Percentiles rank a stretch among this genome's conserved stretches.
These are phyloP conservation scores for Talaromyces thailandensis DNA, from an alignment of 495 filamentous ascomycete genomes.

Conservation along the genomic window DNA sequence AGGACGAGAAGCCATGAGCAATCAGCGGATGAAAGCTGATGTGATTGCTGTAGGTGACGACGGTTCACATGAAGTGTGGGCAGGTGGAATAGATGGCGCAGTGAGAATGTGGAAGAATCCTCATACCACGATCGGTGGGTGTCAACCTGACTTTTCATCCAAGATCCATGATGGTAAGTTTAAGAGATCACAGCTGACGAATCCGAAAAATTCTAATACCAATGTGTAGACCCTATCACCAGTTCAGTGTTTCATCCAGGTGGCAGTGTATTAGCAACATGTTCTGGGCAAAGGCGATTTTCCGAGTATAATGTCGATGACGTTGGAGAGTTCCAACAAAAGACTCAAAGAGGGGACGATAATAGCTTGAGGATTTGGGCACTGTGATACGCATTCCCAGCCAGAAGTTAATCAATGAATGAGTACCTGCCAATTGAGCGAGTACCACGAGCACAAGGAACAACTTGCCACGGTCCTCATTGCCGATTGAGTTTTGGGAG, in stretches of 20 bases:
- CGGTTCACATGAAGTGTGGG: conserved; percentile 69
- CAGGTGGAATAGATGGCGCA: conserved; percentile 68
- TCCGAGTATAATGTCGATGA: conserved; percentile 11
- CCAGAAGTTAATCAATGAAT: not conserved
- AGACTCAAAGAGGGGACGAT: conserved; percentile 25
- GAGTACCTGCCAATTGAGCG: no score
- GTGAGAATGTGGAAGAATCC: conserved; percentile 69
- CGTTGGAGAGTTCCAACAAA: conserved; percentile 7
- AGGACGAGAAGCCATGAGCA: conserved; percentile 61
- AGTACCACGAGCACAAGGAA: not conserved
- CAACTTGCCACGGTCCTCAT: not conserved
- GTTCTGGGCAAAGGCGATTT: conserved; percentile 51
- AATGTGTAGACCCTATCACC: conserved; percentile 44
- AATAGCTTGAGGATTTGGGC: conserved; percentile 62
- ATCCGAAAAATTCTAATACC: not conserved
- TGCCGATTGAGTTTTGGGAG: not conserved
- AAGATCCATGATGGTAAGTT: conserved; percentile 44
- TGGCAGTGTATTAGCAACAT: conserved; percentile 64
- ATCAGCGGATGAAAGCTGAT: conserved; percentile 74
- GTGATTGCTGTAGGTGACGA: conserved; percentile 35
- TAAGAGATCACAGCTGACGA: not conserved
- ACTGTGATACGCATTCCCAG: not conserved
- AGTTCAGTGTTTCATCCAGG: conserved; percentile 57
- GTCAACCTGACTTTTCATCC: conserved; percentile 50
- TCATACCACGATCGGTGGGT: conserved; percentile 41